Evolutionary conservation across 306 rosid species (phyloP), one percentile per base, ranked within the genome.

Genomic region (Cicer chorassanicum): DNA sequence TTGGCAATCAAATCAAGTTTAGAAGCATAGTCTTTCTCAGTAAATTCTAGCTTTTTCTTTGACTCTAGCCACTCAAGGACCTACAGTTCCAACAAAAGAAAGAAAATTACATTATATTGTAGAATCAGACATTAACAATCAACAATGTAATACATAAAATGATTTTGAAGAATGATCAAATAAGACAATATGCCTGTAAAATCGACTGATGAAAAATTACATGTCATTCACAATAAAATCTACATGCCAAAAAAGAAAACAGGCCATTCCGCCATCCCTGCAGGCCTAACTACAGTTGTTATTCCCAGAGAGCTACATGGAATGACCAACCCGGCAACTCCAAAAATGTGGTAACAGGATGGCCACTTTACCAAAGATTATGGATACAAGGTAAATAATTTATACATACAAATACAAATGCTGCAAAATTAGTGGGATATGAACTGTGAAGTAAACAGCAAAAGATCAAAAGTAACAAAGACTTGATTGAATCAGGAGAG

Each of bases 51-150:
- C 86, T 75, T 55, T 56, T 86, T 77, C 24, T 82, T 86, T 48
- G 78, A 74, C 80, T 87, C 96, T 77, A 88, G 68, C 98, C 98
- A 93, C 82, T 89, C 89, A 7, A 86, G 87, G 57, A 91, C 82
- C 98, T 93, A 88, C 84, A 83, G 77, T 82, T 70, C 75, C 69
- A 38, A 65, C 41, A 41, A 46, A 44, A 76, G 14, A 72, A 45
- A 57, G 77, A 14, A 50, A 57, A 59, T 18, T 50, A 66, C 55
- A 43, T 65, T 24, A 54, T 7, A 41, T 39, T 42, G 59, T 24
- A 65, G 66, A 79, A 68, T 73, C 15, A 3, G 67, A 63, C 49
- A 62, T 39, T 46, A 63, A 9, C 10, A 49, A 45, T 39, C 15
- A 61, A 15, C 7, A 38, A 46, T 43, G 73, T 44, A 65, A 65